phyloP scores from a whole-genome alignment of 257 asterid species.

The Dorcoceras hygrometricum region DNA sequence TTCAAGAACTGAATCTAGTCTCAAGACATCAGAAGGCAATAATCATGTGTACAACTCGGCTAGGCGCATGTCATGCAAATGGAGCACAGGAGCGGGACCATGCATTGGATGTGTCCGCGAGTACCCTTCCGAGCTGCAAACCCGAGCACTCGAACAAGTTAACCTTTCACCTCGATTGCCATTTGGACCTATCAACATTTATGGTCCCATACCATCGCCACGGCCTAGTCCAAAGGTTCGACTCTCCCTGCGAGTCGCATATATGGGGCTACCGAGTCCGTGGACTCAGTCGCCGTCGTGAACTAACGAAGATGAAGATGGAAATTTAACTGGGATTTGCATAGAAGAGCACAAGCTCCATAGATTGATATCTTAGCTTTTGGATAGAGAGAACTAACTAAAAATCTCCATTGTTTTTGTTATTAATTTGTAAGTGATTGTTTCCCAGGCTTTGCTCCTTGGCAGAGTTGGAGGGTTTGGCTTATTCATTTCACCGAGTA shows the following conservation, averaged over 20 bases:
- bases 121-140: conserved; percentile 70
- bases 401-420: no score
- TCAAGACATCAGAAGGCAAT: no score
- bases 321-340: no score
- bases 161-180: conserved; percentile 81
- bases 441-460: no score
- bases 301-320: no score
- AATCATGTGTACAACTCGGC: conserved; percentile 43
- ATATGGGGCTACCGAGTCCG: conserved; percentile 92
- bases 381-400: no score
- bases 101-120: conserved; percentile 91
- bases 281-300: no score
- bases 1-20: conserved; percentile 31
- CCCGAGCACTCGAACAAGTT: conserved; percentile 86
- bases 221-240: conserved; percentile 84
- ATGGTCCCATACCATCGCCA: conserved; percentile 94
- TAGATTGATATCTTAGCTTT: no score
- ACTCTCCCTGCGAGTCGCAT: conserved; percentile 74
- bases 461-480: no score
- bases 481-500: no score
- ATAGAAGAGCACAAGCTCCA: no score
- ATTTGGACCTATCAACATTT: conserved; percentile 34
- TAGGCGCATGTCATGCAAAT: conserved; percentile 68
- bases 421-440: no score
- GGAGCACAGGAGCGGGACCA: conserved; percentile 91